phyloP scores from a whole-genome alignment of 345 rosid genomes.

The Conringia planisiliqua region DNA sequence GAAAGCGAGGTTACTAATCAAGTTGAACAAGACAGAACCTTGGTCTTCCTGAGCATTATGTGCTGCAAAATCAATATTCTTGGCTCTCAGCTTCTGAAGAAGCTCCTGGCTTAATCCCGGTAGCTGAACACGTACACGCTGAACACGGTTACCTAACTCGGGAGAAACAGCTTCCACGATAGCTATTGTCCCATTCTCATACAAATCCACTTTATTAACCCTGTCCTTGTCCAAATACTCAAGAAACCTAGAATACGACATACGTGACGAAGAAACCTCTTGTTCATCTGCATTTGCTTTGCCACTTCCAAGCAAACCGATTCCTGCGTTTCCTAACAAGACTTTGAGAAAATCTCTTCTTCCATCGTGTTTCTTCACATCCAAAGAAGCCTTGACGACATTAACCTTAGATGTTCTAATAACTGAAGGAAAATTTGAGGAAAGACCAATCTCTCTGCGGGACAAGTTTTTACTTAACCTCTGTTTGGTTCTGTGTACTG shows the following conservation, averaged over 20 bases:
- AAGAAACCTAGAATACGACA: conserved; percentile 95
- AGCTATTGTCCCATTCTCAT: conserved; percentile 95
- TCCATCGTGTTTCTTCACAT: conserved; percentile 45
- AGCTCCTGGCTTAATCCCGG: conserved; percentile 97
- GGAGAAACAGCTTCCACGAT: conserved; percentile 97
- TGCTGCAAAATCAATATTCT: conserved; percentile 94
- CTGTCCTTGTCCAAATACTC: conserved; percentile 94
- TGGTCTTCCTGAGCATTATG: conserved; percentile 99
- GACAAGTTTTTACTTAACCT: conserved; percentile 37
- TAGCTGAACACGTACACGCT: conserved; percentile 92
- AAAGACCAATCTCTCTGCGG: conserved; percentile 38
- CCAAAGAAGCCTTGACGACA: conserved; percentile 52
- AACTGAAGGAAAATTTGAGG: conserved; percentile 32
- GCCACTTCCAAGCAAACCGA: conserved; percentile 61
- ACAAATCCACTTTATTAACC: conserved; percentile 85
- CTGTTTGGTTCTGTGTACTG: conserved; percentile 38
- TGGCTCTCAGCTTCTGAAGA: conserved; percentile 90
- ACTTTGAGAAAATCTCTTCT: conserved; percentile 75
- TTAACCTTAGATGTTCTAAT: conserved; percentile 41
- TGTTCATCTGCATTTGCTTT: conserved; percentile 89
- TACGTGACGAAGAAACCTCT: conserved; percentile 89
- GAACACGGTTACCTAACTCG: conserved; percentile 89
- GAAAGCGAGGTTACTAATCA: conserved; percentile 91
- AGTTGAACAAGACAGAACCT: conserved; percentile 74
- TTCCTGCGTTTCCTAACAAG: conserved; percentile 63